Percentiles rank a stretch among this genome's conserved stretches.
phyloP scores from a whole-genome alignment of 2,329 filamentous ascomycete species.

The Thyridium curvatum region DNA sequence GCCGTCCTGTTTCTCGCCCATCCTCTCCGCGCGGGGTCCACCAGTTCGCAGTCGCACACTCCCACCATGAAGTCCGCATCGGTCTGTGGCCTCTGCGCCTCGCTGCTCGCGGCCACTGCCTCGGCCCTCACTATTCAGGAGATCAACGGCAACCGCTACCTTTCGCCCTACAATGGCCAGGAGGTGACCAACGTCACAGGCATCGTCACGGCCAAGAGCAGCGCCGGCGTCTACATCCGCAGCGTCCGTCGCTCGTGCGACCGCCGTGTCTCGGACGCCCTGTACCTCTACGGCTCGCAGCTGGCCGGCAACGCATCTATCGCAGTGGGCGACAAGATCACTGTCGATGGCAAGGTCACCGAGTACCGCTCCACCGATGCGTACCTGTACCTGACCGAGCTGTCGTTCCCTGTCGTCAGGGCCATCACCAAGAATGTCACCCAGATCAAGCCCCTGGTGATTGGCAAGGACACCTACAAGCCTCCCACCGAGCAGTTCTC shows the following conservation, averaged over 20 bases:
- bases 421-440: slow-evolving; percentile 36
- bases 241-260: slow-evolving; percentile 52
- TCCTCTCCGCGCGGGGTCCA: no score
- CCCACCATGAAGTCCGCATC: no score
- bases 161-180: slow-evolving; percentile 54
- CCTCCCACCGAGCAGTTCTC: slow-evolving; percentile 59
- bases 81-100: no score
- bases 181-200: slow-evolving; percentile 54
- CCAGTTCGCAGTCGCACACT: no score
- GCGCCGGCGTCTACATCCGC: slow-evolving; percentile 58
- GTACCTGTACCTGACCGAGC: slow-evolving; percentile 60
- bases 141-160: slow-evolving; percentile 60
- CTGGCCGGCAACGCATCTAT: slow-evolving; percentile 37
- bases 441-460: slow-evolving; percentile 38
- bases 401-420: slow-evolving; percentile 32
- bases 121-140: slow-evolving; percentile 45
- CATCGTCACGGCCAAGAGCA: slow-evolving; percentile 57
- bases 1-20: no score
- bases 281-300: slow-evolving; percentile 56
- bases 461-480: slow-evolving; percentile 48
- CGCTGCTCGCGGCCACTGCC: not conserved
- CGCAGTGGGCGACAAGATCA: slow-evolving; percentile 56
- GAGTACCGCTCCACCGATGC: slow-evolving; percentile 48
- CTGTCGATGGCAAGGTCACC: slow-evolving; percentile 50
- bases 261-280: slow-evolving; percentile 52